Evolutionary conservation across 352 stramenopile genomes (phyloP), one percentile per base, ranked within the genome.

Genomic region (Phytophthora sp.): DNA sequence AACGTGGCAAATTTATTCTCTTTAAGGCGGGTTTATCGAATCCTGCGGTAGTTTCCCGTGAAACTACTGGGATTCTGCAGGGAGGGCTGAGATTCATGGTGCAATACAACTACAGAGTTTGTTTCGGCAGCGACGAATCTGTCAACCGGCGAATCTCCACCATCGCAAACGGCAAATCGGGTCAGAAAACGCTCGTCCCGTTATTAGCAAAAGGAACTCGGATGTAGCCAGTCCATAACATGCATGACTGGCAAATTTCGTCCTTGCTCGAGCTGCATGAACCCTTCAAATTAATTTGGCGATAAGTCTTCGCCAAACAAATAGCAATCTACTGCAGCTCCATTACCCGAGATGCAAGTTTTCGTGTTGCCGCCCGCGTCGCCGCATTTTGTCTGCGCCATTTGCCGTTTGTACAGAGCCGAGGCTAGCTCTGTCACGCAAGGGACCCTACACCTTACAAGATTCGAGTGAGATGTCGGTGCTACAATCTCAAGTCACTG

Each of bases 111-210:
- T 20, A 20, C 45, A 53, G 9, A 27, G 20, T 53, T 53, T 49
- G 41, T 12, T 7, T 9, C 11, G 41, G 11, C 7, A 8, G 9
- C 13, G 3, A 8, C 31, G 24, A 60, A 51, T 60, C 26, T 33
- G 3, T 24, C 30, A n/a, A 26, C 42, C 12, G n/a, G 31, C 31
- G 51, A 68, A 68, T 59, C 50, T 62, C 51, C 18, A 53, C 45
- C 33, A 65, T 51, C 57, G 45, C 21, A 59, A 44, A 21, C 15
- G 44, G 33, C 49, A 45, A 66, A 57, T 70, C 52, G 29, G 44
- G 36, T 12, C 6, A 21, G 45, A 65, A 57, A 27, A 24, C 5
- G n/a, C n/a, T n/a, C 30, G 36, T 24, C 55, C 42, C 45, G 20
- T n/a, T n/a, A n/a, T n/a, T 50, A 36, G 7, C 56, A 56, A 62